phyloP scores from a whole-genome alignment of 371 early-diverging fungal genomes.

The Circinella minor region DNA sequence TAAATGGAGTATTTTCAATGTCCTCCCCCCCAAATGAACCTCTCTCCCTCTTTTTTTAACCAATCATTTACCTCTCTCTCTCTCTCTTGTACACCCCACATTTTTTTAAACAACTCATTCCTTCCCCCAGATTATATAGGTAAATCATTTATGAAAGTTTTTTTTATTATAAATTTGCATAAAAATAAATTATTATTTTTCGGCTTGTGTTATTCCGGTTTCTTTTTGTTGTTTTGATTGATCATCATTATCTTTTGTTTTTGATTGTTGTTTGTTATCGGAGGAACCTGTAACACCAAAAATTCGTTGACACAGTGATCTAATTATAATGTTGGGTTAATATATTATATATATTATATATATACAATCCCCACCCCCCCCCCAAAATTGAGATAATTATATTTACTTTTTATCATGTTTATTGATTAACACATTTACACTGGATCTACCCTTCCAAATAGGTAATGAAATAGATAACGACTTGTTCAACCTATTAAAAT shows the following conservation, averaged over 20 bases:
- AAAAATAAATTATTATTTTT: neutral
- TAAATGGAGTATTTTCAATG: slow-evolving; percentile 14
- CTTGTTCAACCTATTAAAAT: slow-evolving; percentile 33
- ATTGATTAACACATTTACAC: slow-evolving; percentile 73
- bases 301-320: slow-evolving; percentile 46
- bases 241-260: neutral
- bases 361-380: neutral
- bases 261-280: slow-evolving; percentile 28
- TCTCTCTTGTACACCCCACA: neutral
- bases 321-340: neutral
- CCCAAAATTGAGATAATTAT: neutral
- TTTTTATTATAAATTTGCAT: too few relatives aligned
- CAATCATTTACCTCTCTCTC: neutral
- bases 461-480: slow-evolving; percentile 64
- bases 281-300: slow-evolving; percentile 40
- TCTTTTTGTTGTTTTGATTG: slow-evolving; percentile 8
- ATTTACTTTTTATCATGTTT: slow-evolving; percentile 68
- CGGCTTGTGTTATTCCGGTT: neutral
- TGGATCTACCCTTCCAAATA: slow-evolving; percentile 76
- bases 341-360: neutral
- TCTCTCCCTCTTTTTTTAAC: neutral
- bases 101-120: too few relatives aligned
- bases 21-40: too few relatives aligned
- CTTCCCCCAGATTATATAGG: too few relatives aligned
- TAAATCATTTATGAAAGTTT: too few relatives aligned